Evolutionary conservation across 2,329 filamentous ascomycete species (phyloP), one percentile per base, ranked within the genome.

Genomic region (Xylariaceae sp.): DNA sequence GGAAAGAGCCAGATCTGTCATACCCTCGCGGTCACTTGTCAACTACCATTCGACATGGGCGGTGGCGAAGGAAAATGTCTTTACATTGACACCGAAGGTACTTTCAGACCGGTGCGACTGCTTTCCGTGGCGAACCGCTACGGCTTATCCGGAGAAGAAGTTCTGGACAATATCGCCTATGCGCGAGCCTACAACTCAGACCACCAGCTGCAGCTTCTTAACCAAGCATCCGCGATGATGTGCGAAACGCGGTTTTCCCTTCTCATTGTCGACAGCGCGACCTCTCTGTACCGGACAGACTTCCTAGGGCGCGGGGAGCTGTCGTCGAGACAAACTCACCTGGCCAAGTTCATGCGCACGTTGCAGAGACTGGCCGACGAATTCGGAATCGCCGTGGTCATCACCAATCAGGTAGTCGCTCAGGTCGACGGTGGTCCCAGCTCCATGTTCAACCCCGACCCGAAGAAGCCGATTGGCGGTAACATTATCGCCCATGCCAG

Each of bases 1-100:
- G 96, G 95, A 74, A 99, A 99, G 78, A 96, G 92, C 79, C 95
- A 99, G 75, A 93, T 99, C 55, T 99, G 95, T 68, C 96, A 99
- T 73, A 99, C 95, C 0, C 81, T 99, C n/a, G 95, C 96, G 0
- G 95, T 99, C 26, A 99, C 95, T 45, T 99, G 96, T 71, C 95
- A 99, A 74, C 75, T 99, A 43, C 95, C 95, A 1, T 98, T 99
- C 71, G 95, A 99, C 71, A 98, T 98, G 93, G 96, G 95, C 50
- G 95, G 95, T 53, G 95, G 96, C 26, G 95, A 99, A 76, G 95
- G 95, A 45, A 99, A 99, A 73, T 99, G 96, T 70, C 81, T 99
- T 48, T 99, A 99, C 70, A 99, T 99, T 64, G 95, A 99, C 68
- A 99, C 95, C 0, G 95, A 99, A 74, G 96, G 95, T 58, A 99